Base-by-base conservation (phyloP, 192 early-diverging fungal species). In the Phlyctochytrium bullatum region DNA sequence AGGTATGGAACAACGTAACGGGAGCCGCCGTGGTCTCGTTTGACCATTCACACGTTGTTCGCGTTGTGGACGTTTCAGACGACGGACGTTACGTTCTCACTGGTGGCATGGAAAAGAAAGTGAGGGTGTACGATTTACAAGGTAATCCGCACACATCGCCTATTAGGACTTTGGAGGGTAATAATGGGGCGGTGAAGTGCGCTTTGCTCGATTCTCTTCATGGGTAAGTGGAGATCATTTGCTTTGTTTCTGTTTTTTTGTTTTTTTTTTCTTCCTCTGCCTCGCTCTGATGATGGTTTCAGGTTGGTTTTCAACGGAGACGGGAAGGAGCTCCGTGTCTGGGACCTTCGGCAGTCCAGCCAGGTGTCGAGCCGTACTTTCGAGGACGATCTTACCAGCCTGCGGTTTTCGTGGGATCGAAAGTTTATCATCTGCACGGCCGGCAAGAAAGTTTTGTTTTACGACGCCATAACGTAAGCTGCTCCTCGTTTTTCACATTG, bases 1-100 rank as follows among this genome's bases (percentile, higher is more conserved):
- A 91, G 70, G 88, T 94, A 32, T 96, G 93, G 93, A 84, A 94
- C 72, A 94, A 93, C 57, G 81, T 87, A 51, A 89, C 82, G 2
- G 93, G 93, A 16, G 76, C 86, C 31, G 82, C 86, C 27, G 69
- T 90, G 2, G 75, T 84, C 66, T 86, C 91, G 12, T 83, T 96
- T 57, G 69, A 75, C 10, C 93, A 96, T 67, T 66, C 78, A 14
- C 91, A 94, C 67, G 90, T 96, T 77, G 92, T 96, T 30, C 88
- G 91, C 58, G 80, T 84, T 62, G 89, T 91, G 51, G 93, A 96
- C 67, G 87, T 96, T 68, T 85, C 79, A 2, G 83, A 84, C 32
- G 91, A 90, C 72, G 85, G 81, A 1, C 81, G 79, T 3, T 81
- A 80, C 33, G 88, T 96, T 29, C 73, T 92, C 4, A 94, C 93